Conservation (phyloP, 148 eudicot species). For the Cornus controversa region DNA sequence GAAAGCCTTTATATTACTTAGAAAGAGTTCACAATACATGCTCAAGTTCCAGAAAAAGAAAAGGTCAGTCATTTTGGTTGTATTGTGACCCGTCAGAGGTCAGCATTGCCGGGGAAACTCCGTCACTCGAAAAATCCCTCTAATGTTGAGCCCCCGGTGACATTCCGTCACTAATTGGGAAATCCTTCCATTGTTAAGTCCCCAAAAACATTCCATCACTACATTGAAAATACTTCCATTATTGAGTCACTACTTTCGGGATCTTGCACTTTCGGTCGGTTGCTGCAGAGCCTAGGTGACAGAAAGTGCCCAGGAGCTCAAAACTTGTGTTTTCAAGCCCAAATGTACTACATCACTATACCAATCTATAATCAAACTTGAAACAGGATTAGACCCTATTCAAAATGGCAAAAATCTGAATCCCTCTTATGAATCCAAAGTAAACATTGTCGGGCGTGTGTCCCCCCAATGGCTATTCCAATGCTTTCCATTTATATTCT, state of each 20-base stretch:
- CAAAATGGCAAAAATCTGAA: no score
- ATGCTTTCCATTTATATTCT: no score
- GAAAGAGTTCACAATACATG: conserved; percentile 1
- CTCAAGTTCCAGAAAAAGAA: neutral
- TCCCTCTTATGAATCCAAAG: no score
- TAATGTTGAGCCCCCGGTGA: neutral
- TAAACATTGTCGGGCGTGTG: no score
- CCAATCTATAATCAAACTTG: no score
- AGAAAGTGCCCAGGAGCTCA: no score
- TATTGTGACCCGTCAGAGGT: conserved; percentile 19
- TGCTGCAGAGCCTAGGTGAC: no score
- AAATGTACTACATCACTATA: no score
- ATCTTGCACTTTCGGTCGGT: no score
- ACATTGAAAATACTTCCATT: conserved; percentile 45
- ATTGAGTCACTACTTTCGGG: conserved; percentile 63
- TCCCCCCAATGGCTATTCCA: no score
- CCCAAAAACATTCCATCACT: conserved; percentile 11
- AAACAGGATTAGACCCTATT: no score
- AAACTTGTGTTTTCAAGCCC: no score
- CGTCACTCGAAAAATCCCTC: conserved; percentile 23
- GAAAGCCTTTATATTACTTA: neutral
- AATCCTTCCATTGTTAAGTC: conserved; percentile 10
- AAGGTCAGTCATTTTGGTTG: conserved; percentile 4
- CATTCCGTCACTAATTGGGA: conserved; percentile 22
- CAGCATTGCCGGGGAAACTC: conserved; percentile 15